Evolutionary conservation across 2,329 filamentous ascomycete species (phyloP).

Genomic region (Gliomastix tumulicola): DNA sequence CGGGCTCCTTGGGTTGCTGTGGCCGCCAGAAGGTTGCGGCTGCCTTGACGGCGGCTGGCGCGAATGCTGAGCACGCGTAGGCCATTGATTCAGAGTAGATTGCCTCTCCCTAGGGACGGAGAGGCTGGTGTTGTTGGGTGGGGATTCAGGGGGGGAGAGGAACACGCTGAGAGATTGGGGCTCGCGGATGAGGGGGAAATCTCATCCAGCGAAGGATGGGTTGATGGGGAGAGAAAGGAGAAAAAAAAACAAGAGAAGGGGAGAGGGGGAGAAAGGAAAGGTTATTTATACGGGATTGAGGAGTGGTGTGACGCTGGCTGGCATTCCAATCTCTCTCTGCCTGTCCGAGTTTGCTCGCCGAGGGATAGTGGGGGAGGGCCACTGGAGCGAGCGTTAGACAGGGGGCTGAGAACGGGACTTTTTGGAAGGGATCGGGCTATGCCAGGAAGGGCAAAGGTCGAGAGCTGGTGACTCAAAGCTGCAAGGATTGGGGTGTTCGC

Average conservation of each 20-base stretch:
- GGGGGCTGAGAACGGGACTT: too few relatives aligned
- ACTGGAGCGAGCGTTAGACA: too few relatives aligned
- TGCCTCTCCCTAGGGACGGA: conserved; percentile 9
- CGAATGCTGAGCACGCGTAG: conserved; percentile 2
- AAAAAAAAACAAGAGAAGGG: conserved; percentile 1
- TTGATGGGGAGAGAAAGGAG: conserved; percentile 1
- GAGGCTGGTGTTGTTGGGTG: conserved; percentile 3
- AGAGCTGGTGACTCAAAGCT: too few relatives aligned
- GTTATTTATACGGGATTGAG: conserved; percentile 1
- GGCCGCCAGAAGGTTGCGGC: conserved; percentile 8
- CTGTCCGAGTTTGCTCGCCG: too few relatives aligned
- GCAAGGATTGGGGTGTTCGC: too few relatives aligned
- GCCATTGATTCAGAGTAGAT: conserved; percentile 12
- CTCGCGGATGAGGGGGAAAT: conserved; percentile 5
- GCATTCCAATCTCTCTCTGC: too few relatives aligned
- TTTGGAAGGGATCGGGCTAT: too few relatives aligned
- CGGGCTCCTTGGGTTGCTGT: conserved; percentile 8
- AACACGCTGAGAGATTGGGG: conserved; percentile 1
- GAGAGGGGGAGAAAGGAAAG: neutral
- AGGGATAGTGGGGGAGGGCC: too few relatives aligned
- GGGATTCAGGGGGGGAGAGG: conserved; percentile 1
- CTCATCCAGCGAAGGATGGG: conserved; percentile 6
- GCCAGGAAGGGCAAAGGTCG: too few relatives aligned
- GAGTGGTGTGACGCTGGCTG: too few relatives aligned
- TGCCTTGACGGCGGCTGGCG: conserved; percentile 1